These are phyloP conservation scores for Picea glauca DNA, from an alignment of 75 land plant genomes.

Conservation along the genomic window DNA sequence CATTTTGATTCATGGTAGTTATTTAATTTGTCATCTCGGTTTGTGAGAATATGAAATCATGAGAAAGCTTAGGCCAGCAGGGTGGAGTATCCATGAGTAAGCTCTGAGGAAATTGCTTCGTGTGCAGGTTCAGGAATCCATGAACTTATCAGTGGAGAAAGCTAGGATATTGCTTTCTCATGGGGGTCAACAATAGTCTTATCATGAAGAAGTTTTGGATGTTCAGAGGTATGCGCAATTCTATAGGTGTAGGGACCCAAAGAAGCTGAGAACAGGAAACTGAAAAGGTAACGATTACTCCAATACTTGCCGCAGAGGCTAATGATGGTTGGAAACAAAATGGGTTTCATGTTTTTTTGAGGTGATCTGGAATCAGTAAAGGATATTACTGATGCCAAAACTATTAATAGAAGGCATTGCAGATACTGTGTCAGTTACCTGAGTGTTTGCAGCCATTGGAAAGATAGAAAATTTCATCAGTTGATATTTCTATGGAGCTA, in stretches of 20 bases:
- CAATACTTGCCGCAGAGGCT: neutral
- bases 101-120: neutral
- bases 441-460: neutral
- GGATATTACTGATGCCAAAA: neutral
- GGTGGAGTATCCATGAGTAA: neutral
- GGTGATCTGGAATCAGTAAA: too few relatives aligned
- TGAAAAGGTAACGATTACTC: neutral
- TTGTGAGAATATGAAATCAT: too few relatives aligned
- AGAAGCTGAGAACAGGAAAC: neutral
- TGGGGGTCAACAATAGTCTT: neutral
- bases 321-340: neutral
- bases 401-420: neutral
- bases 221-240: neutral
- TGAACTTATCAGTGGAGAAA: neutral
- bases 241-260: neutral
- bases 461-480: neutral
- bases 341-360: neutral
- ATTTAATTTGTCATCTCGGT: neutral
- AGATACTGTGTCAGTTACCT: neutral
- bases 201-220: neutral
- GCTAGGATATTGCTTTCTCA: neutral
- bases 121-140: constrained; percentile 2
- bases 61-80: neutral
- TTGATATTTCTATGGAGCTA: neutral
- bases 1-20: neutral